Evolutionary conservation across 257 asterid genomes (phyloP).

Genomic region (Linderniella brevidens): DNA sequence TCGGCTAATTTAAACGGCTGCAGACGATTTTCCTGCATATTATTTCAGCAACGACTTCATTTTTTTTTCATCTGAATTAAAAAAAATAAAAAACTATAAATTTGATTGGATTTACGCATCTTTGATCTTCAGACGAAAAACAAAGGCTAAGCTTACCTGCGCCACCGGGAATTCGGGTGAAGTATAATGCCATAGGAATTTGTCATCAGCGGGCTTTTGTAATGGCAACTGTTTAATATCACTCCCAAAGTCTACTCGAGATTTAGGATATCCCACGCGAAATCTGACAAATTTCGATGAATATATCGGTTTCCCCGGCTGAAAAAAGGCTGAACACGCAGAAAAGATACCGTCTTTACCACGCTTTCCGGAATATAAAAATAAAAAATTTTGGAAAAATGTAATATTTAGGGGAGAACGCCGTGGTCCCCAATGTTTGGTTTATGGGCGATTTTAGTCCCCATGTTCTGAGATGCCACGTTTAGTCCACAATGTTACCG

Average conservation of each 20-base stretch:
- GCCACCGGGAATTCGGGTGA: slow-evolving; percentile 53
- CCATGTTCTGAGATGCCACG: no score
- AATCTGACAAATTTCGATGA: slow-evolving; percentile 58
- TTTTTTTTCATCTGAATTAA: no score
- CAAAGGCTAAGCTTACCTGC: slow-evolving; percentile 39
- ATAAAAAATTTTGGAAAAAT: background rate
- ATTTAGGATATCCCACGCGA: slow-evolving; percentile 50
- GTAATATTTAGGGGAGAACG: background rate
- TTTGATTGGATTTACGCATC: background rate
- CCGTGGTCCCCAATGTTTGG: no score
- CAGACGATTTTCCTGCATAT: slow-evolving; percentile 50
- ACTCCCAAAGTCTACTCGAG: slow-evolving; percentile 14
- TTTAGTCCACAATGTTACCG: no score
- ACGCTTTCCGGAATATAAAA: background rate
- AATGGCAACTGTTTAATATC: slow-evolving; percentile 18
- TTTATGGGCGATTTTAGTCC: no score
- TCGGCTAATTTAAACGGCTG: slow-evolving; percentile 66
- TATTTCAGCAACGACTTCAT: background rate
- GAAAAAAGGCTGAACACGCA: slow-evolving; percentile 48
- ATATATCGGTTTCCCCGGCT: slow-evolving; percentile 49
- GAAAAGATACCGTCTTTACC: slow-evolving; percentile 4
- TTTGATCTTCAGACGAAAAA: background rate
- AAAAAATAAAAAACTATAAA: no score
- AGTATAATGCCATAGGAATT: slow-evolving; percentile 62
- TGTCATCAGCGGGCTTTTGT: slow-evolving; percentile 47